Evolutionary conservation across 2,329 filamentous ascomycete species (phyloP).

Genomic region (Podosphaera xanthii): DNA sequence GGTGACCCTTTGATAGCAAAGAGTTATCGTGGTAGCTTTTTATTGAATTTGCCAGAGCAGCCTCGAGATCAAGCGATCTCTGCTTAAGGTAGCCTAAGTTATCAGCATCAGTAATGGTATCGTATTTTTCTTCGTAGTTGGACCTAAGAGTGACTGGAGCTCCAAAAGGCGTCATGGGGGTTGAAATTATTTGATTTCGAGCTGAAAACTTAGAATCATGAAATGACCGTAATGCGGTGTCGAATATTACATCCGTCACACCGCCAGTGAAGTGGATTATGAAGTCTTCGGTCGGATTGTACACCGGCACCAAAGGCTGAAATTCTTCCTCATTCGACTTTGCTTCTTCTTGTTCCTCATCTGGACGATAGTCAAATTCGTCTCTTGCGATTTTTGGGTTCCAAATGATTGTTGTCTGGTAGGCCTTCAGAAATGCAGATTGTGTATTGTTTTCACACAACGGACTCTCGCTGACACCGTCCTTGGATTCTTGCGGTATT

Average conservation of each 20-base stretch:
- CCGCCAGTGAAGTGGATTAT: constrained; percentile 30
- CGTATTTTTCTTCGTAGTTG: neutral
- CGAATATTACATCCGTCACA: constrained; percentile 18
- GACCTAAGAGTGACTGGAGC: neutral
- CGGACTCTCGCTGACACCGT: neutral
- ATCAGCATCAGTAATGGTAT: neutral
- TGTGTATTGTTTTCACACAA: neutral
- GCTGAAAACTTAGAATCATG: constrained; percentile 19
- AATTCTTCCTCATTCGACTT: constrained; percentile 4
- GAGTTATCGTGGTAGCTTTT: neutral
- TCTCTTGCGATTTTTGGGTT: neutral
- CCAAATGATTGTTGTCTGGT: neutral
- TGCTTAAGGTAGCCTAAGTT: no score
- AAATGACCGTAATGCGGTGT: constrained; percentile 25
- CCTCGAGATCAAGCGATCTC: neutral
- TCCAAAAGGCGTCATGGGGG: neutral
- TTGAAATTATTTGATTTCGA: neutral
- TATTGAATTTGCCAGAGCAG: neutral
- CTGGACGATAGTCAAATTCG: neutral
- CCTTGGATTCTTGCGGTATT: neutral
- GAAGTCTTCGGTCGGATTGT: constrained; percentile 32
- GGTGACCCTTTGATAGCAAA: neutral
- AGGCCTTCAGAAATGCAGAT: neutral
- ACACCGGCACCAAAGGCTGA: constrained; percentile 19
- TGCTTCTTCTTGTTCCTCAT: neutral